Evolutionary conservation across 805 yeast genomes (phyloP), one percentile per base, ranked within the genome.

Genomic region (Kodamaea fukazawae): DNA sequence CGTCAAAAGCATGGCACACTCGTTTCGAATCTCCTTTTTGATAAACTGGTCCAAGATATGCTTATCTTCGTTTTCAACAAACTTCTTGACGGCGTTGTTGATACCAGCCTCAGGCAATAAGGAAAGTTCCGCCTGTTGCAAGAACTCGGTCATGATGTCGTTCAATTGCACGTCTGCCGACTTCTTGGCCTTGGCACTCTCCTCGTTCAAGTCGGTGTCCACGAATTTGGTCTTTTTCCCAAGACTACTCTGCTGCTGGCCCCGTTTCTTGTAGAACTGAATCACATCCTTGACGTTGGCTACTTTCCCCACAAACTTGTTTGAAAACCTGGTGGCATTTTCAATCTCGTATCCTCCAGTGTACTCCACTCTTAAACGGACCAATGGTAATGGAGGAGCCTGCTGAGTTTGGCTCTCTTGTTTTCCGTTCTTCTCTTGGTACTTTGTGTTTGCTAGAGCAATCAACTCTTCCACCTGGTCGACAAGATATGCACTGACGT

Each of bases 241-340:
- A 33, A 35, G 4, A 3, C 16, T 15, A 7, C 7, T 5, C 11
- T 32, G 29, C 33, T 36, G 29, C 36, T 39, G 26, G 48, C 41
- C 33, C 69, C 58, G 68, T 47, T 73, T 77, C 54, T 78, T 75
- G 53, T 78, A 77, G 56, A 85, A 84, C 34, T 79, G 81, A 2
- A 91, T 76, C 7, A 90, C 86, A 51, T 89, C 95, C 52, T 86
- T 83, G n/a, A 82, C 79, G 58, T 93, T 93, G 3, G 98, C 99
- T 2, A 91, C 93, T 45, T 71, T 72, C 0, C 96, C 96, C 4
- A 86, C 95, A 68, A 91, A 93, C 52, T 87, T 68, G 54, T 90
- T 88, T 11, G 96, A 87, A 47, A 93, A 87, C 46, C 96, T 66
- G 38, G 95, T 70, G 0, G 96, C 86, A 54, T 90, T 91, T 53